These are phyloP conservation scores for Thraustotheca clavata DNA, from an alignment of 352 stramenopile genomes.

Conservation along the genomic window DNA sequence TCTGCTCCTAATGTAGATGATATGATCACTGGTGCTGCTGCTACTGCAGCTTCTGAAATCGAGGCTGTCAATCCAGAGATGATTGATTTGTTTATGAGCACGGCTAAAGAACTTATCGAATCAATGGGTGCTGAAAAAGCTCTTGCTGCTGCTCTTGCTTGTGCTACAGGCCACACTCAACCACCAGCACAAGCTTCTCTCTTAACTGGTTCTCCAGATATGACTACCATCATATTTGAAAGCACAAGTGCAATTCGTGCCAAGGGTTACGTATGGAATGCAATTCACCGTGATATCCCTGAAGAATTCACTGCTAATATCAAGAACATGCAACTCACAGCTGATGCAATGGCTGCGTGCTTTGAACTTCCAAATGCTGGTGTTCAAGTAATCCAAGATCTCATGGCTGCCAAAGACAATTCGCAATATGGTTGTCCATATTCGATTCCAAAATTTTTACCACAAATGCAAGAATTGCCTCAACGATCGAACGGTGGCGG, in stretches of 20 bases:
- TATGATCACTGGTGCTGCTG: constrained; percentile 76
- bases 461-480: constrained; percentile 57
- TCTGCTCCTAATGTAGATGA: constrained; percentile 76
- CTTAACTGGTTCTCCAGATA: constrained; percentile 85
- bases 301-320: constrained; percentile 69
- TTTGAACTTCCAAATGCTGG: constrained; percentile 82
- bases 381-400: constrained; percentile 53
- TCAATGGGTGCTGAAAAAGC: constrained; percentile 47
- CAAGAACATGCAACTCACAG: constrained; percentile 85
- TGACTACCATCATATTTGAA: constrained; percentile 81
- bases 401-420: constrained; percentile 58
- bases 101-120: constrained; percentile 56
- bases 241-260: constrained; percentile 76
- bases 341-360: constrained; percentile 80
- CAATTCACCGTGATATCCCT: constrained; percentile 77
- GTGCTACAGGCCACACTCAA: constrained; percentile 87
- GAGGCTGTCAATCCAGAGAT: constrained; percentile 65
- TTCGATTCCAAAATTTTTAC: constrained; percentile 66
- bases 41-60: constrained; percentile 78
- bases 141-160: constrained; percentile 76
- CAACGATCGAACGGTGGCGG: constrained; percentile 29
- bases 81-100: constrained; percentile 65
- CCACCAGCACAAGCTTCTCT: constrained; percentile 69
- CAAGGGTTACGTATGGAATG: constrained; percentile 90
- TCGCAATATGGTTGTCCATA: constrained; percentile 43